Evolutionary conservation across 176 grass and related monocot genomes (phyloP).

Genomic region (Luzula sylvatica): DNA sequence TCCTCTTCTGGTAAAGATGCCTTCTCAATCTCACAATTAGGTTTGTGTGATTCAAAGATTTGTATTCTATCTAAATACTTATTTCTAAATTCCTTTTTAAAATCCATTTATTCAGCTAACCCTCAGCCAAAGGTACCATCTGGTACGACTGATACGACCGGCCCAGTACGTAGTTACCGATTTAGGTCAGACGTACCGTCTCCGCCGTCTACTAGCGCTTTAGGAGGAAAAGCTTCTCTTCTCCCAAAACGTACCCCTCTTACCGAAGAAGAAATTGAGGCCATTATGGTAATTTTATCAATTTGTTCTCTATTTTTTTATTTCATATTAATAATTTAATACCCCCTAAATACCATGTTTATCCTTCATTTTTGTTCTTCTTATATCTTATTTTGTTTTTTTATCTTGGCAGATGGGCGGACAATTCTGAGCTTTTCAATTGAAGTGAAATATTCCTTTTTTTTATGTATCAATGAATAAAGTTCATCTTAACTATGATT

Average conservation of each 20-base stretch:
- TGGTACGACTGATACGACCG: constrained; percentile 25
- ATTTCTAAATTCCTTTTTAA: background rate
- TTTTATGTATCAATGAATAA: too few species aligned
- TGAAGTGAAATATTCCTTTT: too few species aligned
- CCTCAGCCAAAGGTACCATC: constrained; percentile 25
- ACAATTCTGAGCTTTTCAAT: constrained; percentile 22
- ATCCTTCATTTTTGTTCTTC: background rate
- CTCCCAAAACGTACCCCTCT: constrained; percentile 85
- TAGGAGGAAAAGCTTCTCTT: constrained; percentile 85
- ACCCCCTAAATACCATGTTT: background rate
- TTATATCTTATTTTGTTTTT: background rate
- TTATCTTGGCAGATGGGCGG: constrained; percentile 34
- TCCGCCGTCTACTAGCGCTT: constrained; percentile 63
- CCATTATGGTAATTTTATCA: constrained; percentile 60
- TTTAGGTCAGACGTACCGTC: constrained; percentile 86
- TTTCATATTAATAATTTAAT: background rate
- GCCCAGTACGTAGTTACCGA: constrained; percentile 54
- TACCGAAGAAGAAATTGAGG: constrained; percentile 87
- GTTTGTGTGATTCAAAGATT: constrained; percentile 9
- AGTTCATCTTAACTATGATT: too few species aligned
- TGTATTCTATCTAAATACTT: background rate
- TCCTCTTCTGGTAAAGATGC: constrained; percentile 2
- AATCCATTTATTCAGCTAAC: constrained; percentile 35
- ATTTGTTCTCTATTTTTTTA: background rate
- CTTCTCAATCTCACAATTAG: constrained; percentile 6